phyloP scores from a whole-genome alignment of 208 protist genomes.

The Leishmania arabica region DNA sequence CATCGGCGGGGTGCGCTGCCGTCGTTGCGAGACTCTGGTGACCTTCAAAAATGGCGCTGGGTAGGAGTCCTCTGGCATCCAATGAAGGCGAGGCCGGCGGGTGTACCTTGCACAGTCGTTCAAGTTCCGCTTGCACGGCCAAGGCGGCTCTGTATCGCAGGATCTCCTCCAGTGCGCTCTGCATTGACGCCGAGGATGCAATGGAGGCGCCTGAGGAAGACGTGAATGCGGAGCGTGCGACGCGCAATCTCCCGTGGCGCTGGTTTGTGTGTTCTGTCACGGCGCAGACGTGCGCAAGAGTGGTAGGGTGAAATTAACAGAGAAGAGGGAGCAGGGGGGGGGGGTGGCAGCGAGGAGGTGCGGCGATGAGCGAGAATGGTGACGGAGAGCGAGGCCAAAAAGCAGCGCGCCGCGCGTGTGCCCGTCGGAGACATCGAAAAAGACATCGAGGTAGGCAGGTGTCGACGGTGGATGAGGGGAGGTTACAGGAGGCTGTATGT shows the following conservation, averaged over 20 bases:
- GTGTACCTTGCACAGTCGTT: conserved; percentile 10
- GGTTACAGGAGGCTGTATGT: neutral
- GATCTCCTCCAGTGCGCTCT: conserved; percentile 10
- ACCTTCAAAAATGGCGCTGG: conserved; percentile 43
- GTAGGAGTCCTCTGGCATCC: conserved; percentile 33
- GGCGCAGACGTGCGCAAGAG: neutral
- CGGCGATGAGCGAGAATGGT: neutral
- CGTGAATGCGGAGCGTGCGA: neutral
- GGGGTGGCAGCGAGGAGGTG: neutral
- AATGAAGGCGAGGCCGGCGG: neutral
- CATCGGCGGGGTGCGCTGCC: neutral
- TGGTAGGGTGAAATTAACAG: neutral
- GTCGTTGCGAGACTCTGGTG: conserved; percentile 23
- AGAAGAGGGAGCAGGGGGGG: neutral
- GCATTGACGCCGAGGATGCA: neutral
- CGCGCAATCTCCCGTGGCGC: neutral
- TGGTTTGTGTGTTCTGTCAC: neutral
- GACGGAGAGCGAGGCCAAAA: neutral
- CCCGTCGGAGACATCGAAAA: neutral
- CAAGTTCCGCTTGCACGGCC: conserved; percentile 11
- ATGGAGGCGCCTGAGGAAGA: neutral
- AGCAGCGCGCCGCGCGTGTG: neutral
- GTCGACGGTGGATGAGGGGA: neutral
- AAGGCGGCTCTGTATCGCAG: conserved; percentile 25
- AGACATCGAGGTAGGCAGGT: neutral